Evolutionary conservation across 371 early-diverging fungal genomes (phyloP).

Genomic region (Mortierella sp.): DNA sequence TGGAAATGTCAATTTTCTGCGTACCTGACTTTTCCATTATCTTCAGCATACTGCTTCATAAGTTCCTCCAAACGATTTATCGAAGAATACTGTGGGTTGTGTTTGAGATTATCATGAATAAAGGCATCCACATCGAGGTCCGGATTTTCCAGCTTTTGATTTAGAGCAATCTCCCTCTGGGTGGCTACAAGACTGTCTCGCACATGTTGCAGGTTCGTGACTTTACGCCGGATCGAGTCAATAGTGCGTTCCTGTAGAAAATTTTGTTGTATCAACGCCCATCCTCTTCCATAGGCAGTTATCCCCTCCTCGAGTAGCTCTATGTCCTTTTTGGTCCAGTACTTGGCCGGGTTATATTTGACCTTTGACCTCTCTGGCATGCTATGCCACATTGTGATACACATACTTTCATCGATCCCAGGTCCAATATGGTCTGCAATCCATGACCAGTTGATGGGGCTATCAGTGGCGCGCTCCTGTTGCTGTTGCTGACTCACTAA

Average conservation of each 20-base stretch:
- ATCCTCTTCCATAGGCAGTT: slow-evolving; percentile 14
- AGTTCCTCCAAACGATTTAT: slow-evolving; percentile 4
- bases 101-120: not conserved
- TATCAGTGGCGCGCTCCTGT: slow-evolving; percentile 8
- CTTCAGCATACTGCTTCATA: not conserved
- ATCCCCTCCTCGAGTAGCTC: slow-evolving; percentile 20
- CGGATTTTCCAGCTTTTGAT: not conserved
- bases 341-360: slow-evolving; percentile 6
- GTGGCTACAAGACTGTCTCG: slow-evolving; percentile 13
- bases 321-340: slow-evolving; percentile 26
- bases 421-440: slow-evolving; percentile 53
- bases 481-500: slow-evolving; percentile 37
- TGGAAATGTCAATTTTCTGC: too few species aligned
- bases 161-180: not conserved
- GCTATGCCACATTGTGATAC: slow-evolving; percentile 38
- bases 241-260: slow-evolving; percentile 23
- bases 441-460: slow-evolving; percentile 41
- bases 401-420: slow-evolving; percentile 32
- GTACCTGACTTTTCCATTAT: not conserved
- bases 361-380: slow-evolving; percentile 10
- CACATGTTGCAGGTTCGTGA: slow-evolving; percentile 18
- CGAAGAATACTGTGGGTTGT: not conserved
- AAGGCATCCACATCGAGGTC: slow-evolving; percentile 13
- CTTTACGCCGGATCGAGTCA: slow-evolving; percentile 49
- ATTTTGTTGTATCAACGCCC: slow-evolving; percentile 25